Evolutionary conservation across 2,329 filamentous ascomycete genomes (phyloP), one percentile per base, ranked within the genome.

Genomic region (Colletotrichum musae): DNA sequence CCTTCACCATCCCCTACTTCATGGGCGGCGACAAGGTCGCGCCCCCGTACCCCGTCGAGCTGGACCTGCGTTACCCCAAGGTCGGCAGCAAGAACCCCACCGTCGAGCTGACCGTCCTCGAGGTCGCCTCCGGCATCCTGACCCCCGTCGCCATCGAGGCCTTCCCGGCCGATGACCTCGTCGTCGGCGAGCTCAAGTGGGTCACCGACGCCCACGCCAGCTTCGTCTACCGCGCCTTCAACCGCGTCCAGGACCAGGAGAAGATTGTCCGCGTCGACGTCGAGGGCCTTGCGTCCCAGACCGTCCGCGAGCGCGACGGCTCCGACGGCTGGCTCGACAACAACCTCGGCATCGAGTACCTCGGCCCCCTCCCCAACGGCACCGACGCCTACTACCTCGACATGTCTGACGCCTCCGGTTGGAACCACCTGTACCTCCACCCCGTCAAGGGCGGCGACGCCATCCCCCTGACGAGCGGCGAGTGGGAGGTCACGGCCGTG

Each of bases 171-270:
- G 85, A 91, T 9, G 88, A 93, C 61, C 81, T 91, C 28, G 86
- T 93, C 57, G 86, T 93, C 58, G 90, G 91, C 2, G 91, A 93
- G 75, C 86, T 93, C 4, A 84, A 87, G 0, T 93, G 91, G 91
- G 80, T 92, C 21, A 92, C 90, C 0, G 85, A 88, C 7, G 80
- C 80, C 5, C 89, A 92, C 75, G 81, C 84, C n/a, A 85, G 84
- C 48, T 82, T 93, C 47, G 83, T 91, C 45, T 91, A 91, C 78
- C 87, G 90, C 13, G 88, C 88, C 0, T 93, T 88, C 80, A 92
- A 93, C 77, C 88, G 91, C 5, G 89, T 92, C 0, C 91, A 93
- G 74, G 89, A 92, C 71, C 79, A 83, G 2, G 89, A 91, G 67
- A 90, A 89, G 70, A 81, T 91, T 15, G 85, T 93, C 2, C 78